Percentiles rank a stretch among this genome's conserved stretches.
Conservation (phyloP, 768 basidiomycete species). For the Suillus paluster region DNA sequence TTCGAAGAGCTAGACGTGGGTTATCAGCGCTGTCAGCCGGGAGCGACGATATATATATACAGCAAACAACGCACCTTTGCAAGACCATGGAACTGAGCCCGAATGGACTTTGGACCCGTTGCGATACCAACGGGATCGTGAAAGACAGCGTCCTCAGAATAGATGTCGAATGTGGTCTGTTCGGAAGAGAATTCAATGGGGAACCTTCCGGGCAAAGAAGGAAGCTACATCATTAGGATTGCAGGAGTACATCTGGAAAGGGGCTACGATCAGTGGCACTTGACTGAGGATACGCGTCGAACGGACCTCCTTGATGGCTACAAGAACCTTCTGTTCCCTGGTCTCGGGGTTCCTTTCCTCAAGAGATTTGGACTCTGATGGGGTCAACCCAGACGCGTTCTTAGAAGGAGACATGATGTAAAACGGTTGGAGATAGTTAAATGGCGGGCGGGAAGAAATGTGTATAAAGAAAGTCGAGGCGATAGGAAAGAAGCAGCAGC, state of each 20-base stretch:
- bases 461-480: background rate
- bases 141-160: constrained; percentile 46
- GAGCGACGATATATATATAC: background rate
- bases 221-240: constrained; percentile 38
- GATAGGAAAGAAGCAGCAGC: background rate
- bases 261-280: constrained; percentile 4
- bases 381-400: constrained; percentile 46
- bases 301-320: constrained; percentile 46
- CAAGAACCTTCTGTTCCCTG: constrained; percentile 42
- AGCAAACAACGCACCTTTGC: constrained; percentile 39
- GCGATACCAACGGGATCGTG: constrained; percentile 53
- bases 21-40: background rate
- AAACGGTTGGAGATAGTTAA: background rate
- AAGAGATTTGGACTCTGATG: constrained; percentile 42
- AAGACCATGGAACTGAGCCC: constrained; percentile 48
- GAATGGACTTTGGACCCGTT: constrained; percentile 43
- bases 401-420: constrained; percentile 3
- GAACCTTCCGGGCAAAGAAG: background rate
- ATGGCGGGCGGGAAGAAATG: background rate
- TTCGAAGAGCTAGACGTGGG: background rate
- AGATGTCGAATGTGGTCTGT: constrained; percentile 49
- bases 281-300: constrained; percentile 6
- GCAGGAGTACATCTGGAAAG: constrained; percentile 41
- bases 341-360: constrained; percentile 39
- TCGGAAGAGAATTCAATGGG: background rate